phyloP scores from a whole-genome alignment of 805 yeast species.

The Hanseniaspora vineae region DNA sequence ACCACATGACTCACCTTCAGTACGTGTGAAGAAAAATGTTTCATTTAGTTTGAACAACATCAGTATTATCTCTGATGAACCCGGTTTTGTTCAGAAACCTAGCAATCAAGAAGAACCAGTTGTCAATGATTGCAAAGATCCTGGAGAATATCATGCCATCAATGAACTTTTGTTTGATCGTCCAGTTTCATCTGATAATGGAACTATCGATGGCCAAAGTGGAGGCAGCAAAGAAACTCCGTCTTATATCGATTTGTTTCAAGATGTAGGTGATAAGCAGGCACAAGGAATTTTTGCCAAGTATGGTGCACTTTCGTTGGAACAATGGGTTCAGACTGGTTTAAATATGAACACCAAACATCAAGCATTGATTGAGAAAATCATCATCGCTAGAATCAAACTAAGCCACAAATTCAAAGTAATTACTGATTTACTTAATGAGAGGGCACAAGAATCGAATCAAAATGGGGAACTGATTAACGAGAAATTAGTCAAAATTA shows the following conservation, averaged over 20 bases:
- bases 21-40: background rate
- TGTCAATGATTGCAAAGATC: background rate
- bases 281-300: too few relatives aligned
- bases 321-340: conserved; percentile 14
- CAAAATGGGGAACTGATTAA: conserved; percentile 22
- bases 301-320: too few relatives aligned
- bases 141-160: background rate
- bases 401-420: conserved; percentile 27
- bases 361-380: conserved; percentile 20
- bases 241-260: too few relatives aligned
- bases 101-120: background rate
- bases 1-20: background rate
- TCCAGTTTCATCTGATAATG: background rate
- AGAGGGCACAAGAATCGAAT: conserved; percentile 23
- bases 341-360: conserved; percentile 23
- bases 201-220: background rate
- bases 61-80: background rate
- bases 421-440: conserved; percentile 27
- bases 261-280: too few relatives aligned
- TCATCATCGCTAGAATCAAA: conserved; percentile 27
- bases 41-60: background rate
- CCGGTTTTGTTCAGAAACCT: too few relatives aligned
- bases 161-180: background rate
- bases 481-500: conserved; percentile 25
- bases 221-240: too few relatives aligned